phyloP scores from a whole-genome alignment of 139 green algal genomes.

The Pseudopediastrum boryanum region DNA sequence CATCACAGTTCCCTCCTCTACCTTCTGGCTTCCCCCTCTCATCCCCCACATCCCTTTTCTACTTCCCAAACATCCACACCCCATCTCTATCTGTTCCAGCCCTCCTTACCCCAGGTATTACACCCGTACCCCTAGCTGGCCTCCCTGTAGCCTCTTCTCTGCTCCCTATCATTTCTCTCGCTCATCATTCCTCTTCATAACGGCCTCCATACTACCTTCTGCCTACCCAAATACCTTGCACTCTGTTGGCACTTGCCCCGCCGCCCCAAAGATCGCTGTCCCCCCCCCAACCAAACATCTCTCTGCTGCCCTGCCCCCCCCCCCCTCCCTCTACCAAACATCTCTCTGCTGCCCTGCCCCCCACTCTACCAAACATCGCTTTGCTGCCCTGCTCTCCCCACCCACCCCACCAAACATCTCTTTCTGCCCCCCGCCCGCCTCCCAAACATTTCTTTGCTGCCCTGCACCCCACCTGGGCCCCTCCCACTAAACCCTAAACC shows the following conservation, averaged over 20 bases:
- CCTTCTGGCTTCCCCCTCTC: too few relatives aligned
- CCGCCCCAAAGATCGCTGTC: background rate
- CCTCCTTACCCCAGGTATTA: too few relatives aligned
- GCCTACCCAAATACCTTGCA: too few relatives aligned
- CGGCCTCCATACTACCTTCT: too few relatives aligned
- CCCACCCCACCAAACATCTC: background rate
- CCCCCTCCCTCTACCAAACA: background rate
- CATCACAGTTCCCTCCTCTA: too few relatives aligned
- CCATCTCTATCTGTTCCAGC: too few relatives aligned
- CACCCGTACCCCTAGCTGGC: too few relatives aligned
- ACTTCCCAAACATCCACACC: too few relatives aligned
- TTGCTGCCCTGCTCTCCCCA: background rate
- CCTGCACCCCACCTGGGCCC: background rate
- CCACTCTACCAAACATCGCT: background rate
- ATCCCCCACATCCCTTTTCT: too few relatives aligned
- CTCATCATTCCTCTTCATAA: too few relatives aligned
- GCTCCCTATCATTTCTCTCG: too few relatives aligned
- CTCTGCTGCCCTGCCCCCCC: background rate
- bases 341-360: background rate
- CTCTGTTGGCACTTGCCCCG: background rate
- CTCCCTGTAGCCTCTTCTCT: too few relatives aligned
- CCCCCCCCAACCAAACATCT: background rate
- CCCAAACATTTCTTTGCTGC: background rate
- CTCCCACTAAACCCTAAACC: background rate
- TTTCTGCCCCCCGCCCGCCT: background rate